These are phyloP conservation scores for Filobasidium uniguttulatum DNA, from an alignment of 1,284 basidiomycete genomes.

Conservation along the genomic window DNA sequence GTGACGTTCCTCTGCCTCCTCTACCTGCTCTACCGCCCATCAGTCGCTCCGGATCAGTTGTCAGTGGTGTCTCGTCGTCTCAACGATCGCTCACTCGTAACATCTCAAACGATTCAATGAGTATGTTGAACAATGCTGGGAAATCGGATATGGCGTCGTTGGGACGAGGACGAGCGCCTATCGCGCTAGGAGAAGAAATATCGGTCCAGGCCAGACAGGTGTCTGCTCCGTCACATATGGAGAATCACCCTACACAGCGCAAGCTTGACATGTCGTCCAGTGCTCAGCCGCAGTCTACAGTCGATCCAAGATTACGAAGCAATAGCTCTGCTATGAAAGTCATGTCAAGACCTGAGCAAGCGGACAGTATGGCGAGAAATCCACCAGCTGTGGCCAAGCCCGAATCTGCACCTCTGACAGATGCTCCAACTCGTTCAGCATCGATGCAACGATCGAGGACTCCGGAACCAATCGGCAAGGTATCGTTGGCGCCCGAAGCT, in stretches of 20 bases:
- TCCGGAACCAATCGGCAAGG: not conserved
- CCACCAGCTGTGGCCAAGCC: too few species aligned
- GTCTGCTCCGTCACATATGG: too few species aligned
- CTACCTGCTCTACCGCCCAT: conserved; percentile 3
- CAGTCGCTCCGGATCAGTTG: not conserved
- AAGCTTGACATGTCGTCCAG: too few species aligned
- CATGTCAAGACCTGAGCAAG: too few species aligned
- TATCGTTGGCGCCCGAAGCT: not conserved
- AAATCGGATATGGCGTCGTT: not conserved
- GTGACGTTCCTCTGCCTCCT: conserved; percentile 11
- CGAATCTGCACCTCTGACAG: too few species aligned
- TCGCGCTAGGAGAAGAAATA: not conserved
- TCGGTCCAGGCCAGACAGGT: not conserved
- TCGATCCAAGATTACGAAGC: not conserved
- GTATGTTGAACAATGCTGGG: not conserved
- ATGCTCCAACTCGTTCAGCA: too few species aligned
- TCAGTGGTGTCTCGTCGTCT: too few species aligned
- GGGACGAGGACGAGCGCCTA: not conserved
- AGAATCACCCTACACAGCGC: too few species aligned
- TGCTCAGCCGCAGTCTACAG: too few species aligned
- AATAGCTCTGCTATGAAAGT: too few species aligned
- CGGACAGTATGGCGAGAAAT: too few species aligned
- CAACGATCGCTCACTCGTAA: too few species aligned
- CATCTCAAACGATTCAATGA: not conserved
- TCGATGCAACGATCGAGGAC: not conserved